Conservation (phyloP, 2,329 filamentous ascomycete species). For the Didymosphaeria variabile region DNA sequence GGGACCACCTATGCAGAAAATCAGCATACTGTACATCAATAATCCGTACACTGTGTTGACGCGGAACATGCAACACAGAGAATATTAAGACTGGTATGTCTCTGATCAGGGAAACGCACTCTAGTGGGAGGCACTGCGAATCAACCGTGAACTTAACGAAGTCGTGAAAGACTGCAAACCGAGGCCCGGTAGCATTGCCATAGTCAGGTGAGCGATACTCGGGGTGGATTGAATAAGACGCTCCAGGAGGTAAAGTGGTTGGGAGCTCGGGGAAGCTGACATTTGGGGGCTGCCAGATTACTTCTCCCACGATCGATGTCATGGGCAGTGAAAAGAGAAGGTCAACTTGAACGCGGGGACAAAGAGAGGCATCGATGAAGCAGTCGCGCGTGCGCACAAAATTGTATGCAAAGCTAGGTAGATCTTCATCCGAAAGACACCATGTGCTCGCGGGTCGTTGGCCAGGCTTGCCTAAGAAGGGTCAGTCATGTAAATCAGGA, state of each 20-base stretch:
- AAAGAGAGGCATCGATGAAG: slow-evolving; percentile 29
- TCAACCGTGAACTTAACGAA: slow-evolving; percentile 17
- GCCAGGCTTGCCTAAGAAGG: background rate
- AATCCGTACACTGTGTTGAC: background rate
- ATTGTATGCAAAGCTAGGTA: slow-evolving; percentile 40
- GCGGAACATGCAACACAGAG: slow-evolving; percentile 11
- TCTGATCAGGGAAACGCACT: background rate
- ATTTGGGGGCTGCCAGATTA: slow-evolving; percentile 7
- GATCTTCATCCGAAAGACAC: slow-evolving; percentile 34
- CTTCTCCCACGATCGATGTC: slow-evolving; percentile 5
- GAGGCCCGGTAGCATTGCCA: slow-evolving; percentile 2
- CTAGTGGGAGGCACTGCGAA: background rate
- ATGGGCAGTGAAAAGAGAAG: background rate
- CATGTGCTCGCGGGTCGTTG: slow-evolving; percentile 21
- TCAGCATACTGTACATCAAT: slow-evolving; percentile 21
- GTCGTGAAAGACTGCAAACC: slow-evolving; percentile 8
- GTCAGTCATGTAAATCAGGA: background rate
- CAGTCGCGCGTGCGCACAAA: slow-evolving; percentile 47
- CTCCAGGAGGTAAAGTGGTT: background rate
- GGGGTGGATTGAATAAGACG: background rate
- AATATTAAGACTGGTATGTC: background rate
- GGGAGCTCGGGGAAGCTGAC: background rate
- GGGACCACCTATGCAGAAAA: slow-evolving; percentile 29
- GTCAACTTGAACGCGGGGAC: slow-evolving; percentile 26
- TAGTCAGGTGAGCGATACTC: background rate